Percentiles rank a stretch among this genome's conserved stretches.
phyloP scores from a whole-genome alignment of 768 basidiomycete species.

The Cystofilobasidium ferigula region DNA sequence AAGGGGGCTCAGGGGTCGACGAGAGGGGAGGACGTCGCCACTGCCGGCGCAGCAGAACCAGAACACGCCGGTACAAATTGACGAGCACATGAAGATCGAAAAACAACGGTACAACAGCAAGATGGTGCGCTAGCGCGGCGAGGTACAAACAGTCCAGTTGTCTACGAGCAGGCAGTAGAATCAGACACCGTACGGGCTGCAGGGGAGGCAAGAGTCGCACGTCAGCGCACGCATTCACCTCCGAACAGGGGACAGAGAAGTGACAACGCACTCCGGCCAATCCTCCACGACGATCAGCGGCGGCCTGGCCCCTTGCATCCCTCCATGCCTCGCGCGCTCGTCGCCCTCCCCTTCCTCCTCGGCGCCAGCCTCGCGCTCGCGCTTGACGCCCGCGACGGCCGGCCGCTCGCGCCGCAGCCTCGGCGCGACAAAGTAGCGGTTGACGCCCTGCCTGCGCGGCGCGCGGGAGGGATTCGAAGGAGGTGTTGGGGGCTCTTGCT shows the following conservation, averaged over 20 bases:
- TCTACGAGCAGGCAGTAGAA: too few relatives aligned
- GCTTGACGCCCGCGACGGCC: not conserved
- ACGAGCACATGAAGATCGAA: too few relatives aligned
- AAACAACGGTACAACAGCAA: too few relatives aligned
- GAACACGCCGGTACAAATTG: too few relatives aligned
- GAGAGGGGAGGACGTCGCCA: too few relatives aligned
- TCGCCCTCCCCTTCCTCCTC: not conserved
- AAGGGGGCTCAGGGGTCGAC: too few relatives aligned
- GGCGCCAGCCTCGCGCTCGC: not conserved
- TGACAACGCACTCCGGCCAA: not conserved
- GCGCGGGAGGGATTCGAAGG: not conserved
- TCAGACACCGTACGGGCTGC: not conserved
- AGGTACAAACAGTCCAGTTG: too few relatives aligned
- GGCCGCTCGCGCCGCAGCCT: not conserved
- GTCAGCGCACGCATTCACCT: not conserved
- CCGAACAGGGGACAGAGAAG: not conserved
- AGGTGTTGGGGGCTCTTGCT: not conserved
- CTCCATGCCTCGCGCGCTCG: not conserved
- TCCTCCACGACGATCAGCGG: slow-evolving; percentile 1
- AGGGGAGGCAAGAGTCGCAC: not conserved
- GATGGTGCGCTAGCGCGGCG: too few relatives aligned
- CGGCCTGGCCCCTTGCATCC: not conserved
- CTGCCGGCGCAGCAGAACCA: too few relatives aligned
- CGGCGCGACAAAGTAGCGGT: not conserved
- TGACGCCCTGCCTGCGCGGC: not conserved